Base-by-base conservation (phyloP, 108 stramenopile genomes). In the Parietichytrium sp. region DNA sequence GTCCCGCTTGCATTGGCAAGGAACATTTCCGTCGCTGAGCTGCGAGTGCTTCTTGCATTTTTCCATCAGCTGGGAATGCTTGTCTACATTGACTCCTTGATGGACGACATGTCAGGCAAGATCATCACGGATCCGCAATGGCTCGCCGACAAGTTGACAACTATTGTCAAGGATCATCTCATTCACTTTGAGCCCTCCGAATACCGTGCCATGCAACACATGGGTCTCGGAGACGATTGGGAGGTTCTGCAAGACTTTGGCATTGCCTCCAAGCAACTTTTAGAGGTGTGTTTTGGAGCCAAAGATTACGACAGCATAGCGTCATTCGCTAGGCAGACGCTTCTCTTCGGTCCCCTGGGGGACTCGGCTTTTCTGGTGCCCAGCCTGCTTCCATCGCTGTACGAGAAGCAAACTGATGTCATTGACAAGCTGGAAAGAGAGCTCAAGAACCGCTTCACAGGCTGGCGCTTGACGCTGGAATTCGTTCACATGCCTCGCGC, bases 41-140 rank as follows among this genome's bases (percentile, higher is more conserved):
- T 72, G 61, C 36, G 20, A 33, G 38, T 45, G 23, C 36, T 72
- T 33, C 42, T 72, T 6, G 38, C 38, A 6, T 72, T 72, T 25
- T 72, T 72, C 61, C 36, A 72, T 42, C 38, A 72, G 61, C 36
- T 72, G 15, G 61, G 61, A 33, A 42, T 42, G 33, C 42, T 72
- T 23, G 61, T 72, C 10, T 25, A 72, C 33, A 33, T 72, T 42
- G 61, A 72, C 42, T 33, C 61, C 20, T 53, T 29, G 18, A n/a
- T n/a, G 8, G 45, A 72, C 42, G 61, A 72, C 10, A 27, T n/a
- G 3, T 25, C 45, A n/a, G 10, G 61, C 42, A 36, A 45, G 61
- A 72, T 72, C 16, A 42, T 72, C 15, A 72, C 61, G 42, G 38
- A 72, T 33, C 61, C 61, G 20, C 61, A 72, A 27, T 72, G 61